These are phyloP conservation scores for Eucalyptus guilfoylei DNA, from an alignment of 345 rosid species.

Conservation along the genomic window DNA sequence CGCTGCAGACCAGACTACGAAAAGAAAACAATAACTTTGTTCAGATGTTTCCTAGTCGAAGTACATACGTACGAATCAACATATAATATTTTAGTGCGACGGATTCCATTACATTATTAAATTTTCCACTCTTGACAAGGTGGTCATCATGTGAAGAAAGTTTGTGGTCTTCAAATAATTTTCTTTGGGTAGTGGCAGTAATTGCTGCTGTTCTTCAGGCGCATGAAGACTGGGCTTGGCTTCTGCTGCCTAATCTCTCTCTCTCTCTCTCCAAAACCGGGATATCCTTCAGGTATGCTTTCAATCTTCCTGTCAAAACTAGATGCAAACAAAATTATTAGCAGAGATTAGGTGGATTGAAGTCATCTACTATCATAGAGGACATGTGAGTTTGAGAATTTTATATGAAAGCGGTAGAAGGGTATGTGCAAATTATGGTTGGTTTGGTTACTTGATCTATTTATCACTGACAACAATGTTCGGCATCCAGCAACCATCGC, in stretches of 20 bases:
- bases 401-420: background rate
- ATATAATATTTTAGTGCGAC: background rate
- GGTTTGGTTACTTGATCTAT: background rate
- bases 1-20: background rate
- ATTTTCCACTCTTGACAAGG: background rate
- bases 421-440: background rate
- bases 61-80: background rate
- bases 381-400: background rate
- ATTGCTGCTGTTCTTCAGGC: background rate
- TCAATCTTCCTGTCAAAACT: background rate
- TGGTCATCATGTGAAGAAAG: background rate
- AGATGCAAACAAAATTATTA: background rate
- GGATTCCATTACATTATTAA: background rate
- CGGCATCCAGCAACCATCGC: background rate
- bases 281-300: background rate
- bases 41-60: background rate
- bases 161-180: background rate
- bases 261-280: background rate
- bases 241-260: background rate
- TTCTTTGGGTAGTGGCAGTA: background rate
- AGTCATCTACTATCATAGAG: background rate
- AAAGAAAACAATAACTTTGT: too few species aligned
- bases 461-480: background rate
- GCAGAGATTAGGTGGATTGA: background rate
- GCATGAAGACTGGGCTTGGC: background rate